Conservation (phyloP, 2,329 filamentous ascomycete species). For the Capronia americana region DNA sequence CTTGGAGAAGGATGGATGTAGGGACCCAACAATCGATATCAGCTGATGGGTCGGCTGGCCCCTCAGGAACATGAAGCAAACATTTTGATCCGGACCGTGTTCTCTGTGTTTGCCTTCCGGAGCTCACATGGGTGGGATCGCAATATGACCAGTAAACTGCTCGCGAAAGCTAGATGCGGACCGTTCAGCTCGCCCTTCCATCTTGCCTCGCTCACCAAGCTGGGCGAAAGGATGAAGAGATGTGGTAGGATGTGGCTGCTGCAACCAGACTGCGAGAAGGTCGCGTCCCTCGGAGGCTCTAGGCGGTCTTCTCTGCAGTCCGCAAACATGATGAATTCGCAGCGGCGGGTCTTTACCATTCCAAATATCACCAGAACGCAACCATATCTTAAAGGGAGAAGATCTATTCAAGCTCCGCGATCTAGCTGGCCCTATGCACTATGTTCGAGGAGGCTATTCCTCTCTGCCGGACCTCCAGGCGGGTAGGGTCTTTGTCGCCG, state of each 20-base stretch:
- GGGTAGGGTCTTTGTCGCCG: background rate
- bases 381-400: background rate
- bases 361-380: background rate
- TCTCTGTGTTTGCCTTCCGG: background rate
- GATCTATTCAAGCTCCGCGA: background rate
- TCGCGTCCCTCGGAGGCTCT: background rate
- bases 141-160: background rate
- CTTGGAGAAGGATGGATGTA: background rate
- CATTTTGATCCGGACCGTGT: background rate
- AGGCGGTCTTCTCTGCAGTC: background rate
- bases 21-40: background rate
- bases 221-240: background rate
- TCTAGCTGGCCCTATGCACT: background rate
- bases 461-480: background rate
- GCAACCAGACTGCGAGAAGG: background rate
- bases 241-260: background rate
- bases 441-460: background rate
- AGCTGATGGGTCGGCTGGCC: background rate
- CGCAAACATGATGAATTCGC: background rate
- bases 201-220: background rate
- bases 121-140: background rate
- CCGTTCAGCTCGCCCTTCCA: background rate
- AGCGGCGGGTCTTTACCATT: background rate
- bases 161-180: background rate
- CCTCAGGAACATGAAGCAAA: conserved; percentile 1